phyloP scores from a whole-genome alignment of 257 asterid species.

The Solanum paucissectum region DNA sequence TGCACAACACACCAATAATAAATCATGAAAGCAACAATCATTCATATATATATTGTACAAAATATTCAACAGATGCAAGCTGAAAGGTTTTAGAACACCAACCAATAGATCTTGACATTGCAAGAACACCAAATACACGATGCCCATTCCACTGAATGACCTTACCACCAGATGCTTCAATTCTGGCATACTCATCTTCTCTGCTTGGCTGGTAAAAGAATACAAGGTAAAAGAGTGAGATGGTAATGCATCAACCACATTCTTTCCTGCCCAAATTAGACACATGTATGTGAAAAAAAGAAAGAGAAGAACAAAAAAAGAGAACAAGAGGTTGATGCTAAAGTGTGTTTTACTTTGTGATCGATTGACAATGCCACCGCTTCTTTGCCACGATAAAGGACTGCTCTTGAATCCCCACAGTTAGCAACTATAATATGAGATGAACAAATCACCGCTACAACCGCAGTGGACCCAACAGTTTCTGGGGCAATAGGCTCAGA shows the following conservation, averaged over 20 bases:
- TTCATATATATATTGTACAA: background rate
- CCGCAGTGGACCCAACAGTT: constrained; percentile 84
- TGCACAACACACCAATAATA: background rate
- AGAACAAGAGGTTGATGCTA: background rate
- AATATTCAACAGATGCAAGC: background rate
- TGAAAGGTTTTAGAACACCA: constrained; percentile 9
- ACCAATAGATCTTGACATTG: constrained; percentile 92
- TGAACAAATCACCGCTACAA: constrained; percentile 65
- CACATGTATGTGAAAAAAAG: background rate
- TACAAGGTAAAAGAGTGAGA: background rate
- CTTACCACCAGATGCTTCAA: constrained; percentile 86
- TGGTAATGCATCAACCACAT: background rate
- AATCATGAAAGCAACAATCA: background rate
- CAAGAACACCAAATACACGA: constrained; percentile 89
- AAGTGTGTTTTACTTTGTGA: constrained; percentile 43
- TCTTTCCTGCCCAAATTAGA: background rate
- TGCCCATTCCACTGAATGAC: constrained; percentile 89
- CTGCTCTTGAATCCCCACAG: constrained; percentile 87
- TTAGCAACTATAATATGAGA: constrained; percentile 76
- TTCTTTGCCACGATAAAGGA: constrained; percentile 82
- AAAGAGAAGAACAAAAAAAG: background rate
- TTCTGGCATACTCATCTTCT: constrained; percentile 79
- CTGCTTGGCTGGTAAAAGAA: constrained; percentile 47
- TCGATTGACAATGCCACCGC: constrained; percentile 57
- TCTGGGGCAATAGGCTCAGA: constrained; percentile 55